Base-by-base conservation (phyloP, 129 eudicot genomes). In the Silybum marianum region DNA sequence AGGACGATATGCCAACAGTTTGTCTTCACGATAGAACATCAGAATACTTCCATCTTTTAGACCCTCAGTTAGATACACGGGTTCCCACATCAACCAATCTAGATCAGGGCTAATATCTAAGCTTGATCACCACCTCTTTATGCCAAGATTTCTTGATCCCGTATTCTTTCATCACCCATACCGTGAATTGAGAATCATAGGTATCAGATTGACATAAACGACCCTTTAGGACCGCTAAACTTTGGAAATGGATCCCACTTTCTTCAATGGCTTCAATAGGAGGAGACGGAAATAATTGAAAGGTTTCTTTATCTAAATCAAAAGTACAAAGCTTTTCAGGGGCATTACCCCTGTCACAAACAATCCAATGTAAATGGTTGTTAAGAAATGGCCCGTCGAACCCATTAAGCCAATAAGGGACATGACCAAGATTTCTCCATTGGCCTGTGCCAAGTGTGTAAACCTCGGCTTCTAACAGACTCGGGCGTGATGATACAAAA, bases 141-240 rank as follows among this genome's bases (percentile, higher is more conserved):
- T 36, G 80, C 93, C 93, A 89, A 2, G 87, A 89, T 7, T 74
- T 68, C 70, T 78, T 80, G 65, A 80, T 69, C 58, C 87, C 88
- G 2, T 90, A 90, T 40, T 81, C 87, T 65, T 85, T 87, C 89
- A 87, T 88, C 32, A 83, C 81, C 96, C 90, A 88, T 9, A 91
- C 69, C 6, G 25, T 83, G 46, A 88, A 71, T 19, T 83, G 78
- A 24, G 81, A 75, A 13, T 83, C 85, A 2, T 48, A 72, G 4
- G 77, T 62, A 69, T 91, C 88, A 32, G 75, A 87, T 19, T 83
- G 25, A 39, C 91, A 74, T 46, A 91, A 73, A 42, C 90, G 71
- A 24, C 78, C 96, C 58, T 44, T 36, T 11, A 87, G 8, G 11
- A 80, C 72, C 30, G 40, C 83, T 76, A 88, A 76, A 78, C 86